Conservation (phyloP, 495 filamentous ascomycete genomes). For the Jackrogersella multiformis region DNA sequence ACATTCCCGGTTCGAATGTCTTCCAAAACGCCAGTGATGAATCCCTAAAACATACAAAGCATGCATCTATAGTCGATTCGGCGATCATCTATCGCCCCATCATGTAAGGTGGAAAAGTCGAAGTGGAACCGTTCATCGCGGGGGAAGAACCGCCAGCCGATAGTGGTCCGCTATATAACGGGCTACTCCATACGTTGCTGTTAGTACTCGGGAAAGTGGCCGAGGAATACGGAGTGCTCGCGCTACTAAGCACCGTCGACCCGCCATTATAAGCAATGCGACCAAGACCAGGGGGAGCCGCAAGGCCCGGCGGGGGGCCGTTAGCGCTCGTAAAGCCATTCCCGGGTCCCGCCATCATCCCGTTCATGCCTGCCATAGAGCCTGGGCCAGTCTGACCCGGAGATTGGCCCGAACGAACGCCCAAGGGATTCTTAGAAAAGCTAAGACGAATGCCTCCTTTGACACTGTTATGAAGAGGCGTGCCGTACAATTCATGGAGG, state of each 20-base stretch:
- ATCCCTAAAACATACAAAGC: conserved; percentile 27
- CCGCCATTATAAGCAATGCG: conserved; percentile 47
- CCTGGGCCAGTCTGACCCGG: conserved; percentile 52
- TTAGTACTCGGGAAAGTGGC: conserved; percentile 20
- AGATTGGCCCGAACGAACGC: conserved; percentile 82
- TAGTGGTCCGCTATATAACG: conserved; percentile 37
- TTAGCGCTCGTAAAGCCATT: conserved; percentile 75
- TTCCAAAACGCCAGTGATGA: conserved; percentile 37
- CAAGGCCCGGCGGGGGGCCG: conserved; percentile 77
- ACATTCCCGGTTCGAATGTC: conserved; percentile 29
- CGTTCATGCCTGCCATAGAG: conserved; percentile 59
- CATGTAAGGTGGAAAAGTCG: conserved; percentile 41
- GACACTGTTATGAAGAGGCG: conserved; percentile 87
- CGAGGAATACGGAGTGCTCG: conserved; percentile 28
- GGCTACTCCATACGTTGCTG: conserved; percentile 36
- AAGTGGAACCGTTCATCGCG: conserved; percentile 28
- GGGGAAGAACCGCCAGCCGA: conserved; percentile 35
- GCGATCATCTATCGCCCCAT: conserved; percentile 35
- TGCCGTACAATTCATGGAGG: conserved; percentile 89
- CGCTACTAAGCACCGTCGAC: conserved; percentile 21
- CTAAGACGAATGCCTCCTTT: conserved; percentile 98
- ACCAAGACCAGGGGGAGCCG: conserved; percentile 71
- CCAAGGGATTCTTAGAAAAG: conserved; percentile 97
- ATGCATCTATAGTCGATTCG: conserved; percentile 27
- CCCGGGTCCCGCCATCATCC: conserved; percentile 58